Percentiles rank a stretch among this genome's conserved stretches.
Conservation (phyloP, 129 eudicot genomes). For the Helianthus annuus region DNA sequence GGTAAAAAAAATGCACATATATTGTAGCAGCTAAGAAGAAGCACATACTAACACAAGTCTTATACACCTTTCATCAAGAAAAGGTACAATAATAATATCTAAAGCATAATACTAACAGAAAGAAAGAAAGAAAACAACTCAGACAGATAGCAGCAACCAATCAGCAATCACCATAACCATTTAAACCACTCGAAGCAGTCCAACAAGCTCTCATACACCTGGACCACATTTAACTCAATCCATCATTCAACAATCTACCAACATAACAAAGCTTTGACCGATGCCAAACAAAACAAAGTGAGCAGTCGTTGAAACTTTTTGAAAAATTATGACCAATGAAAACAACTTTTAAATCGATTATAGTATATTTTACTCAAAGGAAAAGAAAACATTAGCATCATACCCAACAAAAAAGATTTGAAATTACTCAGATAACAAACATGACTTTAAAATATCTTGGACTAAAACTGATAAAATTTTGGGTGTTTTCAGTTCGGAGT, state of each 20-base stretch:
- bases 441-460: not conserved
- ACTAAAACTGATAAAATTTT: too few species aligned
- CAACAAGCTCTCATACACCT: conserved; percentile 87
- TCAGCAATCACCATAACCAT: conserved; percentile 86
- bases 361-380: not conserved
- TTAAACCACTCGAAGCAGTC: conserved; percentile 67
- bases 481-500: too few species aligned
- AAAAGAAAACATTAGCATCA: not conserved
- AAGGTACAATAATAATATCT: conserved; percentile 16
- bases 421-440: not conserved
- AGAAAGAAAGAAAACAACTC: conserved; percentile 35
- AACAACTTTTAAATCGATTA: not conserved
- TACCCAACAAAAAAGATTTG: not conserved
- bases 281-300: not conserved
- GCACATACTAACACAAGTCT: conserved; percentile 8
- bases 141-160: conserved; percentile 50
- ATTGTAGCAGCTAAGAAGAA: conserved; percentile 8
- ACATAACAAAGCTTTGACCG: not conserved
- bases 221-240: conserved; percentile 62
- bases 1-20: conserved; percentile 17
- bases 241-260: conserved; percentile 37
- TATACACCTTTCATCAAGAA: conserved; percentile 3
- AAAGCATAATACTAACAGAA: conserved; percentile 31
- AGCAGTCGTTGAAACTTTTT: not conserved
- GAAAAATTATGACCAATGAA: not conserved